Evolutionary conservation across 1,139 yeast species (phyloP).

Genomic region (Suhomyces terraborum): DNA sequence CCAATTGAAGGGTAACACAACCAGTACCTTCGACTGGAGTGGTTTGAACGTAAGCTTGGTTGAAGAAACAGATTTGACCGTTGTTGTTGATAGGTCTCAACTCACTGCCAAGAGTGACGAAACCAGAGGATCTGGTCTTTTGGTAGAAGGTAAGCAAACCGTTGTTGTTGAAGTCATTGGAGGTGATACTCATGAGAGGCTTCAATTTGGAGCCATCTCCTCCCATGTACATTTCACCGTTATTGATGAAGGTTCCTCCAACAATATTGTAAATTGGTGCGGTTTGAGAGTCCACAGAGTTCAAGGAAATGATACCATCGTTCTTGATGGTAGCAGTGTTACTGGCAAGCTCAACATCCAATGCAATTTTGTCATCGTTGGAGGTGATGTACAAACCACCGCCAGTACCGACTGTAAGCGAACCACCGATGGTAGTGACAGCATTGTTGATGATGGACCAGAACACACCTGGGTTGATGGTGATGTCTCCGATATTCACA

Average conservation of each 20-base stretch:
- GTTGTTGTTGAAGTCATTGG: constrained; percentile 27
- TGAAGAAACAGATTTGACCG: constrained; percentile 35
- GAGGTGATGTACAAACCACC: constrained; percentile 28
- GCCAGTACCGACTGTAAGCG: constrained; percentile 24
- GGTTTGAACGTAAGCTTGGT: constrained; percentile 28
- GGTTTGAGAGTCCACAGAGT: constrained; percentile 16
- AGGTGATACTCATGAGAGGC: constrained; percentile 25
- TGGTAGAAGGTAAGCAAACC: constrained; percentile 32
- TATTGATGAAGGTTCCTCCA: constrained; percentile 27
- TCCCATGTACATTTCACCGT: constrained; percentile 33
- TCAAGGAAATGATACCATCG: constrained; percentile 19
- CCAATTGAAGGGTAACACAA: constrained; percentile 28
- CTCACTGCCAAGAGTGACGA: constrained; percentile 25
- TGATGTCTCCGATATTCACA: constrained; percentile 28
- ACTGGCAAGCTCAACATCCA: constrained; percentile 14
- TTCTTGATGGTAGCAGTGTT: constrained; percentile 14
- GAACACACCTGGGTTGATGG: constrained; percentile 31
- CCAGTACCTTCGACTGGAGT: constrained; percentile 31
- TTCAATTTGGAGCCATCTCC: constrained; percentile 24
- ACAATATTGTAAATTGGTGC: constrained; percentile 25
- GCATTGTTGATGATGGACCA: constrained; percentile 39
- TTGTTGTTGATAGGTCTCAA: constrained; percentile 25
- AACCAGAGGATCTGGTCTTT: constrained; percentile 22
- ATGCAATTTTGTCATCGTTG: constrained; percentile 10
- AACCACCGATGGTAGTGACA: constrained; percentile 25